phyloP scores from a whole-genome alignment of 1,139 yeast species.

The Pichia sp. region DNA sequence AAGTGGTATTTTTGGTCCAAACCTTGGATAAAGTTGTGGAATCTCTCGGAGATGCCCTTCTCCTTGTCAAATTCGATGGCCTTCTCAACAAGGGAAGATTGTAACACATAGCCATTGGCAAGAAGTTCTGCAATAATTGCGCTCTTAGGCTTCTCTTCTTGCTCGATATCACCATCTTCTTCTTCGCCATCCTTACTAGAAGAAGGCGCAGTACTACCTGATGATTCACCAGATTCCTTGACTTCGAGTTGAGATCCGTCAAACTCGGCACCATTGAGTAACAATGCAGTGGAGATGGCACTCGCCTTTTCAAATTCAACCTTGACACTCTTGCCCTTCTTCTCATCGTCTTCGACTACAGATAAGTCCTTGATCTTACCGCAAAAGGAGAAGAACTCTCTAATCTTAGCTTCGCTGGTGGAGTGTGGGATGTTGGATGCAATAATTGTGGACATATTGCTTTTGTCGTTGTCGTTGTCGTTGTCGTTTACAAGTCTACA shows the following conservation, averaged over 20 bases:
- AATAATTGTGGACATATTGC: constrained; percentile 33
- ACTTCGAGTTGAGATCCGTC: constrained; percentile 35
- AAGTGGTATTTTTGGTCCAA: constrained; percentile 58
- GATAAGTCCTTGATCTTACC: constrained; percentile 53
- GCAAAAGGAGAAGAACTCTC: constrained; percentile 70
- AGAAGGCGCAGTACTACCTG: not conserved
- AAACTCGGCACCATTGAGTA: constrained; percentile 68
- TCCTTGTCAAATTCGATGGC: constrained; percentile 58
- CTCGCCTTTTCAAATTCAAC: constrained; percentile 51
- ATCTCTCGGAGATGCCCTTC: constrained; percentile 53
- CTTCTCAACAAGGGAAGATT: constrained; percentile 54
- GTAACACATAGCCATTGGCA: constrained; percentile 61
- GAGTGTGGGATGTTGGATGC: constrained; percentile 55
- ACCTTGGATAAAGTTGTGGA: constrained; percentile 46
- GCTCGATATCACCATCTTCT: constrained; percentile 43
- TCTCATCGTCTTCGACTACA: constrained; percentile 28
- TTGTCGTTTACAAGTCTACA: no score
- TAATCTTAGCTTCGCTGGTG: constrained; percentile 48
- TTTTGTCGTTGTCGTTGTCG: no score
- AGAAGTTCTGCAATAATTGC: constrained; percentile 72
- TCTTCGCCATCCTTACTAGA: constrained; percentile 7
- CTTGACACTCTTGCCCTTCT: constrained; percentile 35
- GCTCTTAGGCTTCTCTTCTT: constrained; percentile 73
- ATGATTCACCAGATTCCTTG: constrained; percentile 11
- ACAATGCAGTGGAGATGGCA: constrained; percentile 68